phyloP scores from a whole-genome alignment of 2,329 filamentous ascomycete species.

The Fusarium subtropicale region DNA sequence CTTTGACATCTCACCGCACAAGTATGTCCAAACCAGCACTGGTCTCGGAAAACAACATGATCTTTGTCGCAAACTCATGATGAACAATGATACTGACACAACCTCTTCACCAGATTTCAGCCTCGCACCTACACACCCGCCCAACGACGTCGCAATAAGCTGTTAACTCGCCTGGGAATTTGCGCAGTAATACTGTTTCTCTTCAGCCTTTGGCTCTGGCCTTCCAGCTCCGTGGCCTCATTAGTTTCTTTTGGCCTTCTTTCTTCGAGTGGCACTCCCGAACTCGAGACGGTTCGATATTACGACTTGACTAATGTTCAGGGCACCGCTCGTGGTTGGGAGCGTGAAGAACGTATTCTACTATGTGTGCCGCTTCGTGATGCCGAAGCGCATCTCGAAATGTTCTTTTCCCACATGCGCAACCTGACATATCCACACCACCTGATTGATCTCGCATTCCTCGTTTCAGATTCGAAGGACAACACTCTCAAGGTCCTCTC shows the following conservation, averaged over 20 bases:
- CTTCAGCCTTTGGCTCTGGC: constrained; percentile 81
- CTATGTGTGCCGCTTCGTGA: constrained; percentile 95
- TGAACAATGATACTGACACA: constrained; percentile 27
- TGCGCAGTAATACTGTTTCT: constrained; percentile 69
- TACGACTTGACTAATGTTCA: constrained; percentile 94
- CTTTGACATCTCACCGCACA: constrained; percentile 90
- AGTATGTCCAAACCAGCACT: constrained; percentile 65
- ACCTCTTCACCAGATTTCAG: constrained; percentile 68
- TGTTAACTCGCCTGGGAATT: constrained; percentile 75
- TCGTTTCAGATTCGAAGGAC: constrained; percentile 98
- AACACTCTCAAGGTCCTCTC: constrained; percentile 82
- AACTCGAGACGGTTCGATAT: constrained; percentile 95
- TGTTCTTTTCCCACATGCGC: constrained; percentile 98
- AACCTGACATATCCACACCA: constrained; percentile 99
- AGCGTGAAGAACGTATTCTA: constrained; percentile 93
- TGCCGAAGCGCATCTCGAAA: constrained; percentile 88
- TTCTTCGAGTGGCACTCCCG: constrained; percentile 73
- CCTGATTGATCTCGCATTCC: constrained; percentile 93
- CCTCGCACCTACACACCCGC: constrained; percentile 80
- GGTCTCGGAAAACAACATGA: not conserved
- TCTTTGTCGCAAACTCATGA: not conserved
- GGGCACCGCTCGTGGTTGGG: constrained; percentile 93
- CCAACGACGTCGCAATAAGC: constrained; percentile 76
- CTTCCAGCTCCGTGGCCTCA: constrained; percentile 71
- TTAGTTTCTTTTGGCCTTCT: constrained; percentile 77